Evolutionary conservation across 768 basidiomycete species (phyloP), one percentile per base, ranked within the genome.

Genomic region (Lactarius quietus): DNA sequence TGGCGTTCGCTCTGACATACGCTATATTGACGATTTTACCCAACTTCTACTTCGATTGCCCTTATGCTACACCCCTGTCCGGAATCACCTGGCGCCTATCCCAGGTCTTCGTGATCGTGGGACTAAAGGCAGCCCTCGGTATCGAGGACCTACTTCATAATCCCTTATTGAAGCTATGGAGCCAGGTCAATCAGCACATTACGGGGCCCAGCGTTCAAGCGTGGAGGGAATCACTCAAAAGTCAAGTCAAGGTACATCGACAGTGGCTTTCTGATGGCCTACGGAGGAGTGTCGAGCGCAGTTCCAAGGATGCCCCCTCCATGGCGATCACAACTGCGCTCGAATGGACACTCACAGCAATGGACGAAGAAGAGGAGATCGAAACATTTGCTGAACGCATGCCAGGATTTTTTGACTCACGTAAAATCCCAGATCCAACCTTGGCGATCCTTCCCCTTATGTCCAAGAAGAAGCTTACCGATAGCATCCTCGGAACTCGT

Each of bases 21-120:
- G 43, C n/a, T 23, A 17, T 12, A n/a, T 45, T 45, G n/a, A 45
- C 43, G 43, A n/a, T 45, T 14, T n/a, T 23, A 45, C 43, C 43
- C 10, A n/a, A 10, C n/a, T 45, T 45, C 9, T 45, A 45, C 43
- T n/a, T 45, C 57, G 17, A 58, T 26, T 58, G 35, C 33, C 57
- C 57, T 15, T 58, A 58, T 28, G 23, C 31, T 20, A 58, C 57
- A 23, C 57, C 57, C 18, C 28, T 54, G 53, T 54, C 53, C 53
- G 53, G 53, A 54, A 8, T 54, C 17, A 54, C 53, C 7, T 54
- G 53, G 53, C 26, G 20, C 8, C 15, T 54, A 29, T 54, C 53
- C 26, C 53, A 54, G 14, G 8, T 54, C 6, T 54, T 20, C 31
- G 29, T 31, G 20, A 28, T 54, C 53, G 31, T 33, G 8, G 31